Conservation (phyloP, 768 basidiomycete species). For the Rhodotorula graminis region DNA sequence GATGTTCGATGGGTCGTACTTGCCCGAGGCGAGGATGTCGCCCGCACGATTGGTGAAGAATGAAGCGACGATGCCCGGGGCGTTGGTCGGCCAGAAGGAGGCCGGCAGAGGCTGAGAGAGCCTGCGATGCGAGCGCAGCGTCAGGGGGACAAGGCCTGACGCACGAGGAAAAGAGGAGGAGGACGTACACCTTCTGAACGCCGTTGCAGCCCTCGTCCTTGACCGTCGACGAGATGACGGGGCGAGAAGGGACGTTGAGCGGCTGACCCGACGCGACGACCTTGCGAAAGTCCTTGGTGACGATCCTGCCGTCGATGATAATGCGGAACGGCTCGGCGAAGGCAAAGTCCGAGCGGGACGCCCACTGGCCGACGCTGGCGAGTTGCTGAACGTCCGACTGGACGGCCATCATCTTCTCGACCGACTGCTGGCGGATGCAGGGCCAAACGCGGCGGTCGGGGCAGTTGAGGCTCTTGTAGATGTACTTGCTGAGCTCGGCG, state of each 20-base stretch:
- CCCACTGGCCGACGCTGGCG: not conserved
- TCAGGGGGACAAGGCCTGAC: rapidly evolving
- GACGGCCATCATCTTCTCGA: constrained; percentile 47
- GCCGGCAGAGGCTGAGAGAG: not conserved
- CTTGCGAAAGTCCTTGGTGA: constrained; percentile 49
- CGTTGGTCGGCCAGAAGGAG: constrained; percentile 46
- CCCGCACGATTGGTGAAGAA: constrained; percentile 53
- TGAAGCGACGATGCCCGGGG: constrained; percentile 46
- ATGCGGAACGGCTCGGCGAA: constrained; percentile 60
- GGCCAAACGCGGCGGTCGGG: constrained; percentile 50
- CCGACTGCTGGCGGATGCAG: constrained; percentile 57
- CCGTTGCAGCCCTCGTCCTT: constrained; percentile 66
- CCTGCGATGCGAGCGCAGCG: too few relatives aligned
- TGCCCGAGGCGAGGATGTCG: constrained; percentile 47
- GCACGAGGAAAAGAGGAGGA: constrained; percentile 39
- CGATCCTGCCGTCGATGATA: constrained; percentile 62
- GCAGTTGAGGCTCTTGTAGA: not conserved
- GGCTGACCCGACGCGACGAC: not conserved
- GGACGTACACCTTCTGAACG: not conserved
- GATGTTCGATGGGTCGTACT: constrained; percentile 15
- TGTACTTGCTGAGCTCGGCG: constrained; percentile 1
- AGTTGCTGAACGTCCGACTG: constrained; percentile 1
- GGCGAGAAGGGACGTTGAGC: constrained; percentile 9
- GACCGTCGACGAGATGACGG: constrained; percentile 64
- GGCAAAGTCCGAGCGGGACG: constrained; percentile 1